Conservation (phyloP, 805 yeast species). For the Sugiyamaella boreocaroliniensis region DNA sequence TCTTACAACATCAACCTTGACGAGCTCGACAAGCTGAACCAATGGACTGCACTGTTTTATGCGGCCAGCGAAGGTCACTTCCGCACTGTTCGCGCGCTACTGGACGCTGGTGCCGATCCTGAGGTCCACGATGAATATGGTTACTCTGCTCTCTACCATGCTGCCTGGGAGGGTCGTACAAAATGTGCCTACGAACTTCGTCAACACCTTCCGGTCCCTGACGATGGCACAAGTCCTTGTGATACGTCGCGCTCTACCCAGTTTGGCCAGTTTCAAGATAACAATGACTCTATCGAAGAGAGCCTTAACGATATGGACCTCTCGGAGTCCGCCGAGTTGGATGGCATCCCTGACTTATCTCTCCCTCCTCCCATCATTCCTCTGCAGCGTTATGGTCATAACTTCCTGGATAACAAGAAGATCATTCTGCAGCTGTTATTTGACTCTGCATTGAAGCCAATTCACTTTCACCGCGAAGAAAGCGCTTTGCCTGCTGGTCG, state of each 20-base stretch:
- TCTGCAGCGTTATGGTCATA: slow-evolving; percentile 88
- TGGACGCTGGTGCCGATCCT: slow-evolving; percentile 67
- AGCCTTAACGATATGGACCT: slow-evolving; percentile 21
- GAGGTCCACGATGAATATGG: slow-evolving; percentile 70
- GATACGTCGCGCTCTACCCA: slow-evolving; percentile 10
- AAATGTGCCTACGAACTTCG: slow-evolving; percentile 67
- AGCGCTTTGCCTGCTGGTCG: slow-evolving; percentile 42
- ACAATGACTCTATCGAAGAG: slow-evolving; percentile 2
- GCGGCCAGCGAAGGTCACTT: slow-evolving; percentile 81
- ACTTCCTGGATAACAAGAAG: slow-evolving; percentile 84
- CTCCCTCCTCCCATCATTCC: slow-evolving; percentile 97
- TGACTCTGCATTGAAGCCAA: slow-evolving; percentile 42
- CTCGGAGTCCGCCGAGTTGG: slow-evolving; percentile 36
- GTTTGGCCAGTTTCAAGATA: not conserved
- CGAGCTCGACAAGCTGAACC: slow-evolving; percentile 73
- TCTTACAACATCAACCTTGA: slow-evolving; percentile 61
- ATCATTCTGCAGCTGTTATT: slow-evolving; percentile 74
- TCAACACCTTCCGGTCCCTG: slow-evolving; percentile 19
- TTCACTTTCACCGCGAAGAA: slow-evolving; percentile 39
- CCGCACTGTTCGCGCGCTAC: slow-evolving; percentile 59
- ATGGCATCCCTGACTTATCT: slow-evolving; percentile 80
- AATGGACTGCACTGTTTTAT: slow-evolving; percentile 92
- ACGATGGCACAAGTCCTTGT: not conserved
- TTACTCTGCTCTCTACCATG: slow-evolving; percentile 74
- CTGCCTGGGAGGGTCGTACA: slow-evolving; percentile 91